Base-by-base conservation (phyloP, 176 grass and related monocot species). In the Tillandsia leiboldiana region DNA sequence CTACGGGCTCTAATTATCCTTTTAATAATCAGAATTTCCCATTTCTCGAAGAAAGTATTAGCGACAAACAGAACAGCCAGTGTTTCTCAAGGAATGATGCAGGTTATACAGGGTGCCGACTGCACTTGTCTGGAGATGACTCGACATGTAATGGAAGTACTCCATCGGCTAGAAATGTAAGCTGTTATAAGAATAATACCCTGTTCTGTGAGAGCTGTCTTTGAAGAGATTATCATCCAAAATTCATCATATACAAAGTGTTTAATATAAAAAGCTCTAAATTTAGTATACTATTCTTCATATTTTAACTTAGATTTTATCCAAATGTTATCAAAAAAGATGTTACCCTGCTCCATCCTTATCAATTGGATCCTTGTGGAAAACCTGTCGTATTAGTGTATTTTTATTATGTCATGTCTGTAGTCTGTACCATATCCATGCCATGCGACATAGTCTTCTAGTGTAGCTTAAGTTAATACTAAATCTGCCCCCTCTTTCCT, bases 91-190 rank as follows among this genome's bases (percentile, higher is more conserved):
- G 48, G 10, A 76, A 68, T 69, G 20, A 58, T 70, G 17, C 27
- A 70, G 65, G 52, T 67, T 81, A 64, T 68, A 56, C 75, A 7
- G 72, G 83, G 12, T 85, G 79, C 48, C 62, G 27, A 42, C 66
- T 96, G 72, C 84, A 77, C 27, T 76, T 96, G 58, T 96, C 92
- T 14, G 88, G 81, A 64, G 86, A 85, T 65, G 80, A 84, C 59
- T 75, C 78, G 9, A 80, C 86, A 58, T 78, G 73, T 66, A 53
- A 11, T 18, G 67, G 59, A 54, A 81, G 26, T 61, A 57, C 61
- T 61, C 62, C 78, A 53, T 64, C 53, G 14, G 65, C 56, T 69
- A 75, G 68, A 53, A 82, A 84, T 76, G 88, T 96, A 86, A 79
- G 74, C 49, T 70, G 71, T 51, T 65, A 14, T 58, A 14, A 26